These are phyloP conservation scores for Cercophora sp. DNA, from an alignment of 495 filamentous ascomycete species.

Conservation along the genomic window DNA sequence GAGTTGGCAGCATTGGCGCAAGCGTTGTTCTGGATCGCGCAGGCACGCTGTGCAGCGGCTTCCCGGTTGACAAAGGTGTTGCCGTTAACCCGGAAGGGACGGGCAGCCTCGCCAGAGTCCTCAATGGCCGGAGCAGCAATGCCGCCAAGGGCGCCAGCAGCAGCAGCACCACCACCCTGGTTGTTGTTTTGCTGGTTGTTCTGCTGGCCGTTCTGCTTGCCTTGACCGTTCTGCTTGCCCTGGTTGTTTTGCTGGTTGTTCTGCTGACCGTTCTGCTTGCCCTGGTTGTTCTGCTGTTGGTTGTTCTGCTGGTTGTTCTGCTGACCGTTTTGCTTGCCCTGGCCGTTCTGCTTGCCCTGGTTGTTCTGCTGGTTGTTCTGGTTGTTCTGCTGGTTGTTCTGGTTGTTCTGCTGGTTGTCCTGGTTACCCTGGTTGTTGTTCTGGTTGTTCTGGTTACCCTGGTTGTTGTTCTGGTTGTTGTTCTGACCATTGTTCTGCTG, in stretches of 20 bases:
- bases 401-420: conserved; percentile 4
- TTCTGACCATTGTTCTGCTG: neutral
- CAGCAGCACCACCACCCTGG: neutral
- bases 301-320: conserved; percentile 5
- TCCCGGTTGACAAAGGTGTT: conserved; percentile 44
- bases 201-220: neutral
- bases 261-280: conserved; percentile 4
- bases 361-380: neutral
- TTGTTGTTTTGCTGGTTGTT: conserved; percentile 10
- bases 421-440: conserved; percentile 1
- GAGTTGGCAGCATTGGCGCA: conserved; percentile 46
- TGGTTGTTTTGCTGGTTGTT: conserved; percentile 5
- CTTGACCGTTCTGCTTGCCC: conserved; percentile 8
- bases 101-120: conserved; percentile 37
- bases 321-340: conserved; percentile 8
- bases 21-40: conserved; percentile 49
- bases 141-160: conserved; percentile 27
- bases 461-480: neutral
- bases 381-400: conserved; percentile 13
- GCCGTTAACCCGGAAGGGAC: conserved; percentile 50
- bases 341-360: neutral
- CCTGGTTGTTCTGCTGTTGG: conserved; percentile 3
- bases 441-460: neutral
- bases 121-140: conserved; percentile 31
- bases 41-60: conserved; percentile 40